Percentiles rank a stretch among this genome's conserved stretches.
Evolutionary conservation across 2,329 filamentous ascomycete species (phyloP).

Genomic region (Pseudogymnoascus sp.): DNA sequence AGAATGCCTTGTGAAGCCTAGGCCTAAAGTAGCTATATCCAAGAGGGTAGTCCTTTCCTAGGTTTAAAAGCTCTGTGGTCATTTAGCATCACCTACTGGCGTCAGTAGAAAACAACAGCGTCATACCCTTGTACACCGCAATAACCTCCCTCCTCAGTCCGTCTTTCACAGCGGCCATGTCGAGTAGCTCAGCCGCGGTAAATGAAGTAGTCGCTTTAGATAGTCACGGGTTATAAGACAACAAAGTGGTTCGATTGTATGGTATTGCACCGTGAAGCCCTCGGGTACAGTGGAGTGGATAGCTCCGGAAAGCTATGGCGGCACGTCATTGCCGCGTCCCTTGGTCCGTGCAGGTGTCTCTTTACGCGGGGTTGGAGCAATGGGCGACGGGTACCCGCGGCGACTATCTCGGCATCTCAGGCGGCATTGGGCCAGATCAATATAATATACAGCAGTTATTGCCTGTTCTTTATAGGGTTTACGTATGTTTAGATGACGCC

Average conservation of each 20-base stretch:
- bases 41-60: conserved; percentile 79
- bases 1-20: conserved; percentile 78
- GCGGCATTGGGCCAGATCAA: background rate
- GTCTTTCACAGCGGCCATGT: background rate
- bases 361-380: conserved; percentile 4
- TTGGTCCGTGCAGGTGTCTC: background rate
- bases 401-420: conserved; percentile 9
- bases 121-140: conserved; percentile 74
- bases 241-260: background rate
- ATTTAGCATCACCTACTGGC: background rate
- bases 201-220: background rate
- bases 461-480: background rate
- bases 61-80: conserved; percentile 64
- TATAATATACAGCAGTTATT: background rate
- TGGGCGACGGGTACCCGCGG: conserved; percentile 15
- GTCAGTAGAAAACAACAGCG: background rate
- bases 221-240: background rate
- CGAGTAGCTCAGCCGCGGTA: background rate
- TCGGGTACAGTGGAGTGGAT: background rate
- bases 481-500: background rate
- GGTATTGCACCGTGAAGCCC: background rate
- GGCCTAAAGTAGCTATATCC: conserved; percentile 77
- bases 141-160: conserved; percentile 70
- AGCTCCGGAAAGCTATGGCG: background rate
- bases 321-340: background rate